These are phyloP conservation scores for Trypanosoma platydactyli DNA, from an alignment of 208 protist genomes.

Conservation along the genomic window DNA sequence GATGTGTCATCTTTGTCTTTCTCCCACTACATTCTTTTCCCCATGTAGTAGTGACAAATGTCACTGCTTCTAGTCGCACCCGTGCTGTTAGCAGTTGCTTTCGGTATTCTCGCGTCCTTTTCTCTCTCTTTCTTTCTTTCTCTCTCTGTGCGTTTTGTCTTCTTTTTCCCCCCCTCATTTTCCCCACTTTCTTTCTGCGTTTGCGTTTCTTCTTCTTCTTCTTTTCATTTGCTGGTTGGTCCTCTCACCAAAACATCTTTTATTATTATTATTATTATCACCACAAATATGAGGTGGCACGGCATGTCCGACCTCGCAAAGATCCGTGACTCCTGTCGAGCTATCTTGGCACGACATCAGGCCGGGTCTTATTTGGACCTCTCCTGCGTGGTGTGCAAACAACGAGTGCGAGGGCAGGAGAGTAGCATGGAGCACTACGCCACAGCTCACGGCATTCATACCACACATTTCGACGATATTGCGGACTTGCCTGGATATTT, in stretches of 20 bases:
- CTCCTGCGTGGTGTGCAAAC: constrained; percentile 50
- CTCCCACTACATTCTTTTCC: too few relatives aligned
- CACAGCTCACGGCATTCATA: constrained; percentile 38
- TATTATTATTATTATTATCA: neutral
- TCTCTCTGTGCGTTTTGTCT: neutral
- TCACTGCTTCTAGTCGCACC: too few relatives aligned
- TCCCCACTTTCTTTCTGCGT: neutral
- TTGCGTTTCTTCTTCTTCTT: neutral
- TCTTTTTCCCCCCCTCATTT: neutral
- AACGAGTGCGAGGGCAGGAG: constrained; percentile 45
- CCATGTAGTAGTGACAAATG: too few relatives aligned
- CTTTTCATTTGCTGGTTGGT: constrained; percentile 6
- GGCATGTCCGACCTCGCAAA: constrained; percentile 18
- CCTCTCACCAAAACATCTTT: neutral
- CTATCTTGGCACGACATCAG: constrained; percentile 56
- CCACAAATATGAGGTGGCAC: neutral
- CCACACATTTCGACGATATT: constrained; percentile 59
- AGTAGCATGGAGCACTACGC: constrained; percentile 61
- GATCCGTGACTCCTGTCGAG: constrained; percentile 47
- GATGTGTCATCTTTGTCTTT: too few relatives aligned
- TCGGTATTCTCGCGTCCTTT: too few relatives aligned
- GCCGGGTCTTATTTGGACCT: constrained; percentile 33
- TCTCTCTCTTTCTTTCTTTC: neutral
- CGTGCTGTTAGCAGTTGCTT: too few relatives aligned
- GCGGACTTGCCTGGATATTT: constrained; percentile 52